Evolutionary conservation across 1,284 basidiomycete genomes (phyloP).

Genomic region (Leccinum pachyderme): DNA sequence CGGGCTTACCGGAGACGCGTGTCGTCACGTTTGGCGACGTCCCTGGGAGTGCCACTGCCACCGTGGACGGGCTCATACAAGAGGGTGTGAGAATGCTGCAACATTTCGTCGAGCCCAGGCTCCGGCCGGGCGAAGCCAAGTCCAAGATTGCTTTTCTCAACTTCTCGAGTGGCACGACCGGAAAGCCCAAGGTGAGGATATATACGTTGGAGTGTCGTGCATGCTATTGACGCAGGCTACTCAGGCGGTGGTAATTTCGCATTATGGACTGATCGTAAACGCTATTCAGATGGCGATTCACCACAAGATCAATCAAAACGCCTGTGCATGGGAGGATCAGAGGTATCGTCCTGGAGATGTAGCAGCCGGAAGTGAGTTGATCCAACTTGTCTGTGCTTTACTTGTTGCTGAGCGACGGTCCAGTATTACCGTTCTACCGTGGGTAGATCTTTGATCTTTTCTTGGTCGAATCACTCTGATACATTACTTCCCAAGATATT

Average conservation of each 20-base stretch:
- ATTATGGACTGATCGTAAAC: conserved; percentile 58
- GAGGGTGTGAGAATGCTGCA: conserved; percentile 36
- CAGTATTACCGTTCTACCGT: conserved; percentile 40
- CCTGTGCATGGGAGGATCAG: conserved; percentile 37
- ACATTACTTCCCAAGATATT: conserved; percentile 49
- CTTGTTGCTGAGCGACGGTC: conserved; percentile 9
- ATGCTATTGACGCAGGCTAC: background rate
- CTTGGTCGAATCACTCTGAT: conserved; percentile 14
- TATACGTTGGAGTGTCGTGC: background rate
- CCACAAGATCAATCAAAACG: conserved; percentile 41
- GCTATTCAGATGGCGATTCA: conserved; percentile 53
- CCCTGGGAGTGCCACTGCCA: conserved; percentile 21
- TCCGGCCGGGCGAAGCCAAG: conserved; percentile 62
- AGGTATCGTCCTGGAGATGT: conserved; percentile 56
- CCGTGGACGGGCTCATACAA: conserved; percentile 39
- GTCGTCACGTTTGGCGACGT: conserved; percentile 50
- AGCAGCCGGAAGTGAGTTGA: conserved; percentile 45
- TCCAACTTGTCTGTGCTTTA: background rate
- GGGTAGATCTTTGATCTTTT: conserved; percentile 14
- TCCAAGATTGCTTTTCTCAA: conserved; percentile 71
- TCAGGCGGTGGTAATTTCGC: conserved; percentile 64
- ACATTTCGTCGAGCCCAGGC: conserved; percentile 40
- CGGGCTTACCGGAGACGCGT: conserved; percentile 49
- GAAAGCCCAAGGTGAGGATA: conserved; percentile 51
- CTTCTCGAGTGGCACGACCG: conserved; percentile 75